Evolutionary conservation across 805 yeast species (phyloP).

Genomic region (Torulaspora delbrueckii): DNA sequence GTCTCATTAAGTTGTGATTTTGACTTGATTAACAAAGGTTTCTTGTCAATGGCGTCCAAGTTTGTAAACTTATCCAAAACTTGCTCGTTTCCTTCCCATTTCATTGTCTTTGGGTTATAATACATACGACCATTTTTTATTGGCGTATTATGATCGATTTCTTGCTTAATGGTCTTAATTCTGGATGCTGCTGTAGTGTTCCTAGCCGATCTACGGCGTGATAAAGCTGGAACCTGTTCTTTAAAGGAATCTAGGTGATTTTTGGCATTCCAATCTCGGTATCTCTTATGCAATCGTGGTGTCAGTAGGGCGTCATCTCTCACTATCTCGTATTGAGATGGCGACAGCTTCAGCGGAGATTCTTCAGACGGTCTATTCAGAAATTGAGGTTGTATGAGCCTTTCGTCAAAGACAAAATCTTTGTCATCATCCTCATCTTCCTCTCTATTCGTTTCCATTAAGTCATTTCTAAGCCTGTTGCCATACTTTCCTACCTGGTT

Average conservation of each 20-base stretch:
- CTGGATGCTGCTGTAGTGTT: slow-evolving; percentile 12
- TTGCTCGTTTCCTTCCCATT: slow-evolving; percentile 33
- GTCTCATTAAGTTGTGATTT: slow-evolving; percentile 8
- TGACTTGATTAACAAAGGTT: slow-evolving; percentile 24
- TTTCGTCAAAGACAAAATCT: slow-evolving; percentile 24
- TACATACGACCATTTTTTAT: slow-evolving; percentile 30
- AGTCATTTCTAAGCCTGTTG: slow-evolving; percentile 11
- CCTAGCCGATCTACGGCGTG: slow-evolving; percentile 10
- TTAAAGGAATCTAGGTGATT: slow-evolving; percentile 23
- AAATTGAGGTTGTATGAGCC: slow-evolving; percentile 28
- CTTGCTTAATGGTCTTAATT: slow-evolving; percentile 33
- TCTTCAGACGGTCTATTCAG: slow-evolving; percentile 15
- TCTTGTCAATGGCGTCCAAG: slow-evolving; percentile 21
- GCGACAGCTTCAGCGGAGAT: slow-evolving; percentile 22
- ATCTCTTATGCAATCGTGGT: slow-evolving; percentile 28
- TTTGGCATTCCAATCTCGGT: slow-evolving; percentile 19
- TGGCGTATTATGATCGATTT: slow-evolving; percentile 34
- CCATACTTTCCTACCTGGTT: slow-evolving; percentile 3
- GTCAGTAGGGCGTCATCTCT: slow-evolving; percentile 27
- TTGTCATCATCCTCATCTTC: slow-evolving; percentile 22
- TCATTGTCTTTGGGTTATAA: slow-evolving; percentile 30
- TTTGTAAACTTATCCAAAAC: slow-evolving; percentile 25
- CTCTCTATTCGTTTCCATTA: slow-evolving; percentile 14
- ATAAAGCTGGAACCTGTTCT: slow-evolving; percentile 15
- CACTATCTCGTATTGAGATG: slow-evolving; percentile 28